These are phyloP conservation scores for Prunus yedoensis DNA, from an alignment of 331 rosid genomes.

Conservation along the genomic window DNA sequence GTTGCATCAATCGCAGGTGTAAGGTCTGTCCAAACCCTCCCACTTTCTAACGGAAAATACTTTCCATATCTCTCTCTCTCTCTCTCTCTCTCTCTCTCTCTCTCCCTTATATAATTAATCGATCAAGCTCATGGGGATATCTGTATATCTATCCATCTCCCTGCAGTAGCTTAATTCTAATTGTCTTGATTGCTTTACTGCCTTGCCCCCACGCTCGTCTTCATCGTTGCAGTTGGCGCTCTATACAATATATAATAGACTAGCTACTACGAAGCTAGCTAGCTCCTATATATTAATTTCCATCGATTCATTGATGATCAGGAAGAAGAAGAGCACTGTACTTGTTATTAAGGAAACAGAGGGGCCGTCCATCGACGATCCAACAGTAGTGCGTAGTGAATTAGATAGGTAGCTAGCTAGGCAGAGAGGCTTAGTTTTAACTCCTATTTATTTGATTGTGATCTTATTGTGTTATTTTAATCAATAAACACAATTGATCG, in stretches of 20 bases:
- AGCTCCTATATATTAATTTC: neutral
- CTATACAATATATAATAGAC: neutral
- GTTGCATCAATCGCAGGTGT: constrained; percentile 89
- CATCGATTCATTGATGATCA: neutral
- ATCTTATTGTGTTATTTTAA: no score
- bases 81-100: constrained; percentile 14
- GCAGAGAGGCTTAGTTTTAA: no score
- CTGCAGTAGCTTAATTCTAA: neutral
- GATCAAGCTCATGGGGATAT: neutral
- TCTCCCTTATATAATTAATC: constrained; percentile 3
- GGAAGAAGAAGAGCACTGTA: neutral
- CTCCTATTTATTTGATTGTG: no score
- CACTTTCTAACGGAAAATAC: constrained; percentile 86
- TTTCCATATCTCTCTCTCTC: constrained; percentile 59
- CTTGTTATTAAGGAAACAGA: neutral
- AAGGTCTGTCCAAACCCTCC: constrained; percentile 71
- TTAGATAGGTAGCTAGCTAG: no score
- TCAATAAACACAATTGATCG: no score
- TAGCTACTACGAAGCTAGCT: neutral
- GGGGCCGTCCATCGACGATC: no score
- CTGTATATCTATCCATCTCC: neutral
- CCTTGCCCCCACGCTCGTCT: neutral
- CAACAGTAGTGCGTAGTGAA: neutral
- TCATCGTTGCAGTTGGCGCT: neutral
- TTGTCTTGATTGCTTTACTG: neutral